Base-by-base conservation (phyloP, 2,329 filamentous ascomycete species). In the Hawksworthiomyces lignivorus region DNA sequence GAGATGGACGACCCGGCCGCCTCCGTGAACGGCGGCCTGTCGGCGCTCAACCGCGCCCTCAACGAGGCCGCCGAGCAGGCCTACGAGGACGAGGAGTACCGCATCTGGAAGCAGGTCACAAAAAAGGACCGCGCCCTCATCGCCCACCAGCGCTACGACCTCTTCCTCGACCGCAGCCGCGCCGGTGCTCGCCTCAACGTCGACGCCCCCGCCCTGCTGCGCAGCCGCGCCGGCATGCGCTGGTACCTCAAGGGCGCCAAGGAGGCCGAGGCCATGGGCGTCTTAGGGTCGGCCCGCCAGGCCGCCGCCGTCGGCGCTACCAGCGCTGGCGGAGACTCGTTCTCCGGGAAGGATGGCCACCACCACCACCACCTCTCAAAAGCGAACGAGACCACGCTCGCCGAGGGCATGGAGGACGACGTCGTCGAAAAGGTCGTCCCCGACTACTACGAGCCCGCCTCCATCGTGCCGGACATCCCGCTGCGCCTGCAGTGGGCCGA, bases 71-170 rank as follows among this genome's bases (percentile, higher is more conserved):
- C 70, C 12, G 84, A 94, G 52, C 86, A 94, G 52, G 74, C 77
- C 11, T 87, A 87, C 51, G 80, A 94, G 52, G 89, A 97, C 53
- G 89, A 97, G 45, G 90, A 96, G 57, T 95, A 92, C 65, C 94
- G 94, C 60, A 85, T 92, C 27, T 98, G 94, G 92, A 98, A 97
- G 66, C 90, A 97, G 62, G 87, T 95, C 30, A 98, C 92, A 2
- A 97, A 97, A 65, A 96, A 92, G 59, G 89, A 95, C 55, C 82
- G 92, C 48, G 92, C 92, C 4, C 68, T 84, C 19, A 79, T 90
- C 40, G 84, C 92, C 45, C 87, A 89, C 49, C 87, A 95, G 58
- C 78, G 92, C 24, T 82, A 88, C 60, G 77, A 84, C 29, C 75
- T 98, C 12, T 95, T 98, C 64, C n/a, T n/a, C n/a, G n/a, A n/a